Evolutionary conservation across 345 rosid genomes (phyloP).

Genomic region (Citrus cavaleriei): DNA sequence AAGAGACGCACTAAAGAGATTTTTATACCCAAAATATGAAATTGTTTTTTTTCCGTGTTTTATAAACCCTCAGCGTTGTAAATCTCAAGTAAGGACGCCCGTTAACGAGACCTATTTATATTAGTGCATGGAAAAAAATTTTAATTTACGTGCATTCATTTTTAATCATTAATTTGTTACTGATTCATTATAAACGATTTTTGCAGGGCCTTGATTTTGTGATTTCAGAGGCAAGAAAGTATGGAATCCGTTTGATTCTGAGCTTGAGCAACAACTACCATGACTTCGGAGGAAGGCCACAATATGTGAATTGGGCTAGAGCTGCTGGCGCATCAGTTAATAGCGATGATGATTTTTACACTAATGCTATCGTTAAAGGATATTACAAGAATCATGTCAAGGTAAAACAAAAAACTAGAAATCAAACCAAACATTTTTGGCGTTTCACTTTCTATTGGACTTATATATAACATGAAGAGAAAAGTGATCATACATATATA

Average conservation of each 20-base stretch:
- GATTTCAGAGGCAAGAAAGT: slow-evolving; percentile 39
- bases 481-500: neutral
- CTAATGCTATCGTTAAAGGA: slow-evolving; percentile 27
- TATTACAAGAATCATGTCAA: slow-evolving; percentile 40
- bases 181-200: neutral
- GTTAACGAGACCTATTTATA: neutral
- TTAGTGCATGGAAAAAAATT: neutral
- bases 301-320: slow-evolving; percentile 42
- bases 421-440: too few species aligned
- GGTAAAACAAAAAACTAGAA: slow-evolving; percentile 4
- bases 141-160: neutral
- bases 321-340: slow-evolving; percentile 22
- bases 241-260: slow-evolving; percentile 33
- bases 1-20: too few species aligned
- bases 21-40: too few species aligned
- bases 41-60: too few species aligned
- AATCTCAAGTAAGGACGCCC: too few species aligned
- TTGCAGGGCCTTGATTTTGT: slow-evolving; percentile 46
- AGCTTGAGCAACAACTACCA: slow-evolving; percentile 35
- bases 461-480: neutral
- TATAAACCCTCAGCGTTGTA: too few species aligned
- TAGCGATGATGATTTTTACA: slow-evolving; percentile 41
- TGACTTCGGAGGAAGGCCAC: slow-evolving; percentile 41
- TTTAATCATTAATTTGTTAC: neutral
- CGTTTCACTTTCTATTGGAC: too few species aligned